These are phyloP conservation scores for Citrus australasica DNA, from an alignment of 345 rosid genomes.

Conservation along the genomic window DNA sequence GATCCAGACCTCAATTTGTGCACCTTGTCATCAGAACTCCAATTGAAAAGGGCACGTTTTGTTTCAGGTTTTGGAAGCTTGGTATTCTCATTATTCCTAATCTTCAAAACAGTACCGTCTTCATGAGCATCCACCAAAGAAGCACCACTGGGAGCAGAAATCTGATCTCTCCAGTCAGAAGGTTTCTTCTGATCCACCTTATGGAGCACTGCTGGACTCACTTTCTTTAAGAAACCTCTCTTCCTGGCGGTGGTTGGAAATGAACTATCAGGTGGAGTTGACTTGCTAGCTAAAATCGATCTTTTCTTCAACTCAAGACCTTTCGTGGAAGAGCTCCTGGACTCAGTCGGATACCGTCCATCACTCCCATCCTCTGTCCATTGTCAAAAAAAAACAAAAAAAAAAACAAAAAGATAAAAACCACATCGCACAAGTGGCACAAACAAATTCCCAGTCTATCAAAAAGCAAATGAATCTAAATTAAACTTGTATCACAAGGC, in stretches of 20 bases:
- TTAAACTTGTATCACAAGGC: background rate
- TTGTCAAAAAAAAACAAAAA: background rate
- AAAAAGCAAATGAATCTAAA: conserved; percentile 1
- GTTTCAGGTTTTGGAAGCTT: conserved; percentile 37
- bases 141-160: conserved; percentile 26
- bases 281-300: conserved; percentile 30
- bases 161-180: conserved; percentile 53
- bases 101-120: conserved; percentile 22
- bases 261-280: conserved; percentile 52
- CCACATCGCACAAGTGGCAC: background rate
- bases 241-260: conserved; percentile 43
- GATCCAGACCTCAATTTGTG: conserved; percentile 55
- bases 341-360: conserved; percentile 39
- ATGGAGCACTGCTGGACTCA: conserved; percentile 18
- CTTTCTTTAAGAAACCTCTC: conserved; percentile 47
- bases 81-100: conserved; percentile 20
- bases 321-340: conserved; percentile 35
- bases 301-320: conserved; percentile 34
- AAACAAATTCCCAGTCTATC: background rate
- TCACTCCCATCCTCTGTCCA: conserved; percentile 57
- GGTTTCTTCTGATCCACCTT: conserved; percentile 48
- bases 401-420: background rate
- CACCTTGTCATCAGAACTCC: conserved; percentile 45
- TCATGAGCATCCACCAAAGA: conserved; percentile 27
- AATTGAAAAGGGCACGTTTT: conserved; percentile 41